Base-by-base conservation (phyloP, 257 asterid species). In the Handroanthus guayacan region DNA sequence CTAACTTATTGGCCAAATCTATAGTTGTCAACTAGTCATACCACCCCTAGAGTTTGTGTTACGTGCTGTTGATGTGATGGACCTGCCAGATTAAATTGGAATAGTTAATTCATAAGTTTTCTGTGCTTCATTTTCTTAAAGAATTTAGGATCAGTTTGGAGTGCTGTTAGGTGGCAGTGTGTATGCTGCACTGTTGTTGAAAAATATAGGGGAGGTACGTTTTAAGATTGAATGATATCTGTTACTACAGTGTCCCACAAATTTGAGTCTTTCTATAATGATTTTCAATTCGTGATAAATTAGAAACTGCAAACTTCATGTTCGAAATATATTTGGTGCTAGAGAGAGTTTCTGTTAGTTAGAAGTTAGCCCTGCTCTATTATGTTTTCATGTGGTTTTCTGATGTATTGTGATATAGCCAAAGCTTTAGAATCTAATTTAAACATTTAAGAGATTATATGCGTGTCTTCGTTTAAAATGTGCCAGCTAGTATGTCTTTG, bases 341-440 rank as follows among this genome's bases (percentile, higher is more conserved):
- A 2, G 45, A 11, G 45, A 20, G 55, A 55, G 47, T 54, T 36
- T 55, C 39, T 9, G n/a, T n/a, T n/a, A n/a, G n/a, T n/a, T 36
- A 60, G 45, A 76, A 12, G 18, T 68, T 68, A 41, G 51, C 31
- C 66, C 69, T 57, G 36, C 71, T 69, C 44, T 58, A 47, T 48
- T 20, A 60, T 69, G 54, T 64, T 64, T 17, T 64, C 9, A 10
- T 52, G 16, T 31, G 44, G 18, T 3, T 25, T 31, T 6, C 65
- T 58, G 41, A 7, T 36, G 11, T 13, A 61, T 10, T 20, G 17
- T 17, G 16, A 18, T 6, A 18, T 55, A 37, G 50, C 11, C 48
- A 2, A n/a, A 5, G 25, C 13, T 31, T 12, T 34, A 25, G 44
- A 5, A 50, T 37, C 48, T 37, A 39, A n/a, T 36, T 31, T 37